Percentiles rank a stretch among this genome's conserved stretches.
Conservation (phyloP, 2,329 filamentous ascomycete species). For the Clonostachys solani region DNA sequence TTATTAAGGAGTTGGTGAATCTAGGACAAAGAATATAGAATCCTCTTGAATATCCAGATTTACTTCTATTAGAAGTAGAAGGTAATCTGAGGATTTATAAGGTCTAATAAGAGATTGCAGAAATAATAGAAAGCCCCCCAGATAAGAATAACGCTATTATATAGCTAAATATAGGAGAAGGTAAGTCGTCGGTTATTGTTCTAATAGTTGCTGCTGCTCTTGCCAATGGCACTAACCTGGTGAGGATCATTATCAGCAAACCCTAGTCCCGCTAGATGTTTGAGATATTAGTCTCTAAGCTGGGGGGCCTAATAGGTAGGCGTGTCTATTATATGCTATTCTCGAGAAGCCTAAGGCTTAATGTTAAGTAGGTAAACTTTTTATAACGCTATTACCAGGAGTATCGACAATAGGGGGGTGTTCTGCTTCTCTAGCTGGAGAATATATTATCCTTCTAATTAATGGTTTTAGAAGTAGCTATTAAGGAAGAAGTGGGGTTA, state of each 20-base stretch:
- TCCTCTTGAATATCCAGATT: slow-evolving; percentile 50
- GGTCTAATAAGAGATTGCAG: slow-evolving; percentile 60
- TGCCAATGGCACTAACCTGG: slow-evolving; percentile 38
- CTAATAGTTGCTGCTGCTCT: slow-evolving; percentile 43
- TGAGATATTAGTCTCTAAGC: slow-evolving; percentile 45
- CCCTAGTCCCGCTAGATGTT: slow-evolving; percentile 53
- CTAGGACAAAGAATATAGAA: slow-evolving; percentile 53
- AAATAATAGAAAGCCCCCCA: slow-evolving; percentile 39
- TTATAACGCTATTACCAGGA: slow-evolving; percentile 6
- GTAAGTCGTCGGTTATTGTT: slow-evolving; percentile 45
- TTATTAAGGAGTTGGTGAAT: slow-evolving; percentile 34
- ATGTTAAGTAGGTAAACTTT: neutral
- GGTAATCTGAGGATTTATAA: slow-evolving; percentile 56
- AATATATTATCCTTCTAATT: slow-evolving; percentile 62
- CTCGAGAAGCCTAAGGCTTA: neutral
- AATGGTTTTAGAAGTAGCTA: slow-evolving; percentile 48
- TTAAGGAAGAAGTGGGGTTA: slow-evolving; percentile 42
- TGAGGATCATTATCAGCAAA: slow-evolving; percentile 51
- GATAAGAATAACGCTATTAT: slow-evolving; percentile 51
- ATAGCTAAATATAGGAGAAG: slow-evolving; percentile 66
- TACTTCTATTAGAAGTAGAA: slow-evolving; percentile 65
- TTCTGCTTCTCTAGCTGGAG: slow-evolving; percentile 59
- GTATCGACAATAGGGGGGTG: slow-evolving; percentile 35
- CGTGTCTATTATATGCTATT: slow-evolving; percentile 2
- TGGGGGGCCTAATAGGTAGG: slow-evolving; percentile 2